Base-by-base conservation (phyloP, 768 basidiomycete genomes). In the Agrocybe praecox region DNA sequence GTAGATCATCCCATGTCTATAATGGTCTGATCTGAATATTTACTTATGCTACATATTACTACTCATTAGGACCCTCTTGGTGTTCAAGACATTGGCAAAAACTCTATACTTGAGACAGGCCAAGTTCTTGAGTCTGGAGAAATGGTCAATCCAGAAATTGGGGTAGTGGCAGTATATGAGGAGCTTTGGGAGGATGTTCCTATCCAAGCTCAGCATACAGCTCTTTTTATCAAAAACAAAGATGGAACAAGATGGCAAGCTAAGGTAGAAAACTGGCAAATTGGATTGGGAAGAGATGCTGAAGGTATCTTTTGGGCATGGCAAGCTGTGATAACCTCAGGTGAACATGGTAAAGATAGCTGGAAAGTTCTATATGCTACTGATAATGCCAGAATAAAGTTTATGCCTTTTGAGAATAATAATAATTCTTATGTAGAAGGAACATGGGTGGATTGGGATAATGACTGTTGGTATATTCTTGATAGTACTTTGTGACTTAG, bases 131-230 rank as follows among this genome's bases (percentile, higher is more conserved):
- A 60, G 19, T 29, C 24, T 23, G 59, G 59, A n/a, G 55, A 60
- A 24, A 60, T 60, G 59, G 43, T 56, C 14, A 60, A 60, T 36
- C 52, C 55, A 14, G 52, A 53, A 10, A 53, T 55, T 8, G 55
- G 59, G 4, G 15, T 43, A 21, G 49, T 60, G 42, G 46, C 55
- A 3, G 21, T 46, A 19, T 60, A 60, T 24, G 59, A 60, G 32
- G 59, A 60, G 46, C 34, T 57, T 9, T 60, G 59, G 59, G 52
- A 45, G 0, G 59, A 60, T 21, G 14, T 52, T 22, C 17, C 18
- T 14, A 18, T 46, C 33, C 43, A 15, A 52, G 32, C 29, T 9
- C 15, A 15, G 6, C n/a, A 23, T 18, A 9, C 44, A 43, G 19
- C 4, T n/a, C 14, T 46, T 12, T 45, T 53, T 46, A 46, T 29